phyloP scores from a whole-genome alignment of 2,329 filamentous ascomycete species.

The Aspergillus sp. region DNA sequence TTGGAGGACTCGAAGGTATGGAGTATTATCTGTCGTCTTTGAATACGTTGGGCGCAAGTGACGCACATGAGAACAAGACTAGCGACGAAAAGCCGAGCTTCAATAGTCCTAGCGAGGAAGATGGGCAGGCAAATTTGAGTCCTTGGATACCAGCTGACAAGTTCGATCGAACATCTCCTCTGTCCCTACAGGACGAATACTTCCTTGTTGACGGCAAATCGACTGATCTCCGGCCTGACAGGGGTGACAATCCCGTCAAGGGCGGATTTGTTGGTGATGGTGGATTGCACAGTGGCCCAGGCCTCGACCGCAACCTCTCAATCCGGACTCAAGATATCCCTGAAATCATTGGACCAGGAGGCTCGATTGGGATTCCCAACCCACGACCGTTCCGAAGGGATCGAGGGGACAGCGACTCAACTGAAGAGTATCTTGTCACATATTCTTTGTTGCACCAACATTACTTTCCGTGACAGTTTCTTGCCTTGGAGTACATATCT shows the following conservation, averaged over 20 bases:
- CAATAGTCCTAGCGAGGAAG: conserved; percentile 13
- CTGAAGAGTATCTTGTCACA: conserved; percentile 21
- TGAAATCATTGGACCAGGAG: conserved; percentile 20
- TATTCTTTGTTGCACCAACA: conserved; percentile 19
- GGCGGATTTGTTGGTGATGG: conserved; percentile 18
- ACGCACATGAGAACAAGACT: not conserved
- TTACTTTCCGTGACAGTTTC: conserved; percentile 17
- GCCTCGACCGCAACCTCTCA: conserved; percentile 21
- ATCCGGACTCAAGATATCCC: conserved; percentile 18
- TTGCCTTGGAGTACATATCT: conserved; percentile 1
- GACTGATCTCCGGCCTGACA: conserved; percentile 21
- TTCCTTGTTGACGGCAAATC: conserved; percentile 31
- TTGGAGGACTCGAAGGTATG: not conserved
- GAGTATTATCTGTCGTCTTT: not conserved
- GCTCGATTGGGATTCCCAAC: conserved; percentile 1
- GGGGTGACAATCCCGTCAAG: conserved; percentile 27
- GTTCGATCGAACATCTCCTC: conserved; percentile 20
- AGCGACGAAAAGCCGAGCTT: conserved; percentile 5
- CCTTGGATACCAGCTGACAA: conserved; percentile 25
- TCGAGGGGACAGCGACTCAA: conserved; percentile 23
- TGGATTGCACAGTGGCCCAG: conserved; percentile 20
- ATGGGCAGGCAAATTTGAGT: conserved; percentile 14
- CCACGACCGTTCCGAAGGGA: conserved; percentile 10
- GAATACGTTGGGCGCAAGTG: not conserved
- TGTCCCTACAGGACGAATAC: conserved; percentile 26